Percentiles rank a stretch among this genome's conserved stretches.
Conservation (phyloP, 495 filamentous ascomycete species). For the Hyphodiscus hymeniophilus region DNA sequence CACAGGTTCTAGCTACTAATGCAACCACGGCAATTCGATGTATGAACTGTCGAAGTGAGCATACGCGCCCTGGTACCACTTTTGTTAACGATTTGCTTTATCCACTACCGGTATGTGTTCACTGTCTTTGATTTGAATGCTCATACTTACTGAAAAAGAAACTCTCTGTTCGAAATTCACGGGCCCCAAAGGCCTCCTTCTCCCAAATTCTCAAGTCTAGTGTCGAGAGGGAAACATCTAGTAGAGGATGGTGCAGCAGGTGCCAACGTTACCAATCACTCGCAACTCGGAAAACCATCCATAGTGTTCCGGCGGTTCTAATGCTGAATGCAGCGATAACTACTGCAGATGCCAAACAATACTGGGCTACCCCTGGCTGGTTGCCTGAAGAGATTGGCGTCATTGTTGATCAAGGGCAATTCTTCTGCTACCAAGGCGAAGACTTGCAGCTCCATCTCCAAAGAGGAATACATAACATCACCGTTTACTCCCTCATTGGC, state of each 20-base stretch:
- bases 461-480: slow-evolving; percentile 55
- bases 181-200: slow-evolving; percentile 53
- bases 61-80: slow-evolving; percentile 54
- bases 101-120: slow-evolving; percentile 43
- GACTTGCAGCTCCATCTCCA: slow-evolving; percentile 64
- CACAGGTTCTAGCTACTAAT: slow-evolving; percentile 41
- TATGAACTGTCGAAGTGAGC: slow-evolving; percentile 74
- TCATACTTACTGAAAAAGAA: slow-evolving; percentile 22
- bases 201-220: slow-evolving; percentile 79
- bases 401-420: slow-evolving; percentile 63
- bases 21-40: slow-evolving; percentile 61
- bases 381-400: slow-evolving; percentile 88
- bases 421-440: slow-evolving; percentile 86
- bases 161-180: slow-evolving; percentile 39
- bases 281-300: slow-evolving; percentile 68
- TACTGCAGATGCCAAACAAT: slow-evolving; percentile 58
- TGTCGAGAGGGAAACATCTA: slow-evolving; percentile 74
- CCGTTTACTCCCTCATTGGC: slow-evolving; percentile 87
- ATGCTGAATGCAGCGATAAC: slow-evolving; percentile 75
- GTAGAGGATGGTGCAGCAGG: slow-evolving; percentile 81
- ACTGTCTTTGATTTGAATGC: background rate
- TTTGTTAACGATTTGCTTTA: slow-evolving; percentile 83
- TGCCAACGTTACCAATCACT: slow-evolving; percentile 83
- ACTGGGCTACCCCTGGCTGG: slow-evolving; percentile 86
- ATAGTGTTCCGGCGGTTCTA: slow-evolving; percentile 70